phyloP scores from a whole-genome alignment of 2,329 filamentous ascomycete genomes.

The Domatiomyces globalis region DNA sequence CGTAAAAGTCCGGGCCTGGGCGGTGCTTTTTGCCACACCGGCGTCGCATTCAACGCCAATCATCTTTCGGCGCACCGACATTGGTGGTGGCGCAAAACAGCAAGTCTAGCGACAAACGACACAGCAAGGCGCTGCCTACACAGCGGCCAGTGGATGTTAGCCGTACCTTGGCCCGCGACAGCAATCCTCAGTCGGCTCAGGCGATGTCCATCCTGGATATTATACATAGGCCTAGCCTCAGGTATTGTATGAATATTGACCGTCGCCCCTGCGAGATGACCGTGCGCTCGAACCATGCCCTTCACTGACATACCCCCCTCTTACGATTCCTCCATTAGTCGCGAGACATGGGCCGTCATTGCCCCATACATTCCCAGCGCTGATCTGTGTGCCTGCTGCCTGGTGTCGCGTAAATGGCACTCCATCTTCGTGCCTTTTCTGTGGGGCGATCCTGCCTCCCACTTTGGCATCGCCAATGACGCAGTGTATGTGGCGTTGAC shows the following conservation, averaged over 20 bases:
- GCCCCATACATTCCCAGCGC: slow-evolving; percentile 43
- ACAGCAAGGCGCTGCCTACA: too few relatives aligned
- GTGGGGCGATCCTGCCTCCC: slow-evolving; percentile 49
- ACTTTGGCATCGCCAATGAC: slow-evolving; percentile 42
- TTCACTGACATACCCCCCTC: slow-evolving; percentile 38
- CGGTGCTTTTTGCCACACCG: too few relatives aligned
- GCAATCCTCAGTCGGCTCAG: too few relatives aligned
- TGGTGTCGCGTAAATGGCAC: slow-evolving; percentile 46
- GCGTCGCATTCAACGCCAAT: too few relatives aligned
- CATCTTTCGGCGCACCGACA: too few relatives aligned
- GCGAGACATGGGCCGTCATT: slow-evolving; percentile 42
- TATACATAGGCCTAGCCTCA: too few relatives aligned
- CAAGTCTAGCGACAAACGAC: not conserved
- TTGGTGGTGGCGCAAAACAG: not conserved
- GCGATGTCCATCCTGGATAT: too few relatives aligned
- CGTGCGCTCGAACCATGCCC: not conserved
- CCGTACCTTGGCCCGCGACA: too few relatives aligned
- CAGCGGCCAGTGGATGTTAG: too few relatives aligned
- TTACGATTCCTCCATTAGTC: slow-evolving; percentile 43
- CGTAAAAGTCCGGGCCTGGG: too few relatives aligned
- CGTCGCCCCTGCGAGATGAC: not conserved
- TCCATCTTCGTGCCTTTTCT: slow-evolving; percentile 43
- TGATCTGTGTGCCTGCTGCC: slow-evolving; percentile 41
- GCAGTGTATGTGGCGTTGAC: slow-evolving; percentile 48
- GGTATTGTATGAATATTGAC: not conserved